Conservation (phyloP, 768 basidiomycete genomes). For the Suillus bovinus region DNA sequence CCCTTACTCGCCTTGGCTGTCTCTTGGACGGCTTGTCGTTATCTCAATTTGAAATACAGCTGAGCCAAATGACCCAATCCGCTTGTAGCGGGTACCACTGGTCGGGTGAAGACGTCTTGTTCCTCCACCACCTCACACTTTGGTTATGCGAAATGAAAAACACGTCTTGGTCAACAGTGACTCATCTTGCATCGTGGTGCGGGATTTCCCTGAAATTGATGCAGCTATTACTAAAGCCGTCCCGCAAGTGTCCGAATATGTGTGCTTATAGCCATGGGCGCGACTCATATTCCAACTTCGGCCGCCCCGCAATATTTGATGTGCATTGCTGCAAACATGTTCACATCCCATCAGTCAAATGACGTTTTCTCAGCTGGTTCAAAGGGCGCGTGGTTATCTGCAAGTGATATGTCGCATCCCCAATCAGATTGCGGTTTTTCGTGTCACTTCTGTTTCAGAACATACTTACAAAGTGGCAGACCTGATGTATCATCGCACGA, state of each 20-base stretch:
- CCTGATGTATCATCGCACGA: not conserved
- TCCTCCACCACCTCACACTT: no score
- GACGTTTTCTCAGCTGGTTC: not conserved
- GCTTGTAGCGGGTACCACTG: not conserved
- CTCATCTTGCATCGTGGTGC: conserved; percentile 1
- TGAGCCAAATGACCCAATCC: not conserved
- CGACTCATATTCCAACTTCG: not conserved
- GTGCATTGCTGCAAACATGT: not conserved
- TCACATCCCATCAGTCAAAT: not conserved
- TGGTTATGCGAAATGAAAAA: conserved; percentile 1
- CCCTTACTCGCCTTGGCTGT: not conserved
- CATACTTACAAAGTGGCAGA: not conserved
- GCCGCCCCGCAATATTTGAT: not conserved
- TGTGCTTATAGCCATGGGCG: not conserved
- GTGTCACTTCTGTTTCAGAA: not conserved
- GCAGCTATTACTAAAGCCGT: not conserved
- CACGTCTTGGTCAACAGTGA: not conserved
- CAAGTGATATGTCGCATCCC: not conserved
- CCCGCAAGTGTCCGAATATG: not conserved
- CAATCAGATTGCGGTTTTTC: not conserved
- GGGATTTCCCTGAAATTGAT: not conserved
- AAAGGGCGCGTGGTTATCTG: not conserved
- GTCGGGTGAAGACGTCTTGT: not conserved
- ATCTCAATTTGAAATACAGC: not conserved
- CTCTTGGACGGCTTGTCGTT: not conserved